Base-by-base conservation (phyloP, 768 basidiomycete species). In the Cubamyces lactineus region DNA sequence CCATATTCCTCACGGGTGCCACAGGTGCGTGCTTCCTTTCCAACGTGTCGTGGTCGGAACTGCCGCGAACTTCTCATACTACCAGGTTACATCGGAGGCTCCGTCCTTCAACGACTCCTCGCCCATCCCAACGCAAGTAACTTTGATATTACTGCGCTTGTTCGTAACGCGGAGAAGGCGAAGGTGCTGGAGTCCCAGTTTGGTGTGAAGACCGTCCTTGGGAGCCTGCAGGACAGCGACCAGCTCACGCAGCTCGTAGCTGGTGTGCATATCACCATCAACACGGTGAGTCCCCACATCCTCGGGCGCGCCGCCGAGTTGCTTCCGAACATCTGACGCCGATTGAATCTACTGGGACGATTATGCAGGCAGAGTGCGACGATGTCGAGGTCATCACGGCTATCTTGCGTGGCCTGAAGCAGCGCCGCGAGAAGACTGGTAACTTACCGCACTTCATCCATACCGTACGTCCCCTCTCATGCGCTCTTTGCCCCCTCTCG, bases 21-120 rank as follows among this genome's bases (percentile, higher is more conserved):
- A 81, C 81, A 9, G 80, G 81, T 77, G 19, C 12, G 62, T 45
- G 1, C 13, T 13, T 5, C n/a, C 5, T 16, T 23, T 28, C 26
- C 23, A 11, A 4, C 24, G 12, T 28, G 43, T 13, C 15, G 1
- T 57, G 21, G 21, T 23, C 2, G 21, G 19, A 3, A 11, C 2
- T 12, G 21, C n/a, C 11, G 21, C 23, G 3, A 9, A n/a, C 21
- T 19, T 5, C 23, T 46, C 30, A 23, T 13, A 17, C 39, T 7
- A 23, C 26, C 40, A 82, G 84, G 84, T 9, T 86, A 85, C 69
- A 82, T 85, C 52, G 84, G 84, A 0, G 86, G 84, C 23, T 77
- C 80, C 1, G 81, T 84, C 34, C 75, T 86, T 1, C 62, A 75
- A 3, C 78, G 76, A 39, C 74, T 86, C 16, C 73, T 86, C 55